phyloP scores from a whole-genome alignment of 345 rosid genomes.

The Cardiospermum halicacabum region DNA sequence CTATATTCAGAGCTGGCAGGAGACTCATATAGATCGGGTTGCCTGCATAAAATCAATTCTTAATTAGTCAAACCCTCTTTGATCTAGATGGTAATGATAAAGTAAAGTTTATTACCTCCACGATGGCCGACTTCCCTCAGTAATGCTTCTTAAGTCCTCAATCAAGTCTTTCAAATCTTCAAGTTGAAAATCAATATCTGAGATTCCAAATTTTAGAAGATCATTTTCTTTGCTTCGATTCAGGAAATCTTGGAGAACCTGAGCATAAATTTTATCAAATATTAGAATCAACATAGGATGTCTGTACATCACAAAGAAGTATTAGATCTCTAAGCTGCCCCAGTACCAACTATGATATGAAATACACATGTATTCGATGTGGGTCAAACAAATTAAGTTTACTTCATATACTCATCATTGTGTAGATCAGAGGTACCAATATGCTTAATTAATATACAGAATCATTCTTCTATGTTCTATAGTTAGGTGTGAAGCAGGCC shows the following conservation, averaged over 20 bases:
- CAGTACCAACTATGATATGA: background rate
- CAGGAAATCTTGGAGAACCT: constrained; percentile 83
- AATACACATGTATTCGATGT: background rate
- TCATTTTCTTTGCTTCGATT: constrained; percentile 63
- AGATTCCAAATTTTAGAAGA: constrained; percentile 36
- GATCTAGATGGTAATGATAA: constrained; percentile 4
- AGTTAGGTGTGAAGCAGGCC: background rate
- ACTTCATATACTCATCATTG: background rate
- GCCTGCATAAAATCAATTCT: constrained; percentile 39
- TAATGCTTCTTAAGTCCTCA: constrained; percentile 55
- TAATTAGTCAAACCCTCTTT: constrained; percentile 17
- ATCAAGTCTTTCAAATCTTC: constrained; percentile 68
- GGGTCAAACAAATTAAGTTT: background rate
- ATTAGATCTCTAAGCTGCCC: background rate
- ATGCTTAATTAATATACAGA: background rate
- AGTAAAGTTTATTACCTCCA: constrained; percentile 56
- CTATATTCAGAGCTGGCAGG: constrained; percentile 88
- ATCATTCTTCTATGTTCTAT: background rate
- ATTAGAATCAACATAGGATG: constrained; percentile 11
- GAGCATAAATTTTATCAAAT: constrained; percentile 17
- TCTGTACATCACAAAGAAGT: background rate
- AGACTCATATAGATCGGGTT: constrained; percentile 73
- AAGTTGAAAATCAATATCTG: constrained; percentile 59
- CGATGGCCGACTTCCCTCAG: constrained; percentile 57
- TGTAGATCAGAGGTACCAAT: background rate